Conservation (phyloP, 140 eudicot species). For the Ambrosia hybrid region DNA sequence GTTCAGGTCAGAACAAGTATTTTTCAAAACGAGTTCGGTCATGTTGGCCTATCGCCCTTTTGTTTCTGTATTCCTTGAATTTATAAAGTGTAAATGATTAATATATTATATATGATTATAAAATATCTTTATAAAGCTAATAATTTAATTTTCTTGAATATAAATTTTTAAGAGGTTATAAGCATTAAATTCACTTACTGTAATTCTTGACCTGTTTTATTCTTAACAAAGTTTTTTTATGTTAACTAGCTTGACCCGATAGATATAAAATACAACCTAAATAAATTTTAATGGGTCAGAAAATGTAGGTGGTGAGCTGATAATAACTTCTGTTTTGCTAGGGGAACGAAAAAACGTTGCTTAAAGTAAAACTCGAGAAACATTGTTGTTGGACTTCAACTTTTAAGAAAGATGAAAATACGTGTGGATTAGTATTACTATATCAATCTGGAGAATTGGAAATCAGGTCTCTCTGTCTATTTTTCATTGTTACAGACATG, state of each 20-base stretch:
- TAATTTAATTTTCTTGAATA: no score
- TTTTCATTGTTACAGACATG: conserved; percentile 9
- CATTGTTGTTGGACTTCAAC: conserved; percentile 84
- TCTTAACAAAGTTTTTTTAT: background rate
- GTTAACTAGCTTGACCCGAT: background rate
- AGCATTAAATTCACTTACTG: no score
- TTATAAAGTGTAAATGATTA: no score
- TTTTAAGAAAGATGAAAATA: conserved; percentile 49
- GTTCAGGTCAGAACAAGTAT: no score
- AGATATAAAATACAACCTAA: background rate
- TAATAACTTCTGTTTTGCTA: conserved; percentile 24
- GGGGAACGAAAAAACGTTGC: conserved; percentile 67
- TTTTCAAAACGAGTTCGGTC: no score
- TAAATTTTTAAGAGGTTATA: no score
- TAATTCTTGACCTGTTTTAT: no score
- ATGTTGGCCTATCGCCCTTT: no score
- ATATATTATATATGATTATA: no score
- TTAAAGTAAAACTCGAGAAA: conserved; percentile 61
- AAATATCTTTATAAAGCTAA: no score
- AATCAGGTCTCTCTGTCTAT: conserved; percentile 55
- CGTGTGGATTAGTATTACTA: conserved; percentile 57
- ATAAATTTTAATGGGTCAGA: background rate
- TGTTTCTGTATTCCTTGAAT: no score
- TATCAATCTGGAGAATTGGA: conserved; percentile 80
- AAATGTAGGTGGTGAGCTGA: conserved; percentile 15